Conservation (phyloP, 331 rosid species). For the Arachis monticola region DNA sequence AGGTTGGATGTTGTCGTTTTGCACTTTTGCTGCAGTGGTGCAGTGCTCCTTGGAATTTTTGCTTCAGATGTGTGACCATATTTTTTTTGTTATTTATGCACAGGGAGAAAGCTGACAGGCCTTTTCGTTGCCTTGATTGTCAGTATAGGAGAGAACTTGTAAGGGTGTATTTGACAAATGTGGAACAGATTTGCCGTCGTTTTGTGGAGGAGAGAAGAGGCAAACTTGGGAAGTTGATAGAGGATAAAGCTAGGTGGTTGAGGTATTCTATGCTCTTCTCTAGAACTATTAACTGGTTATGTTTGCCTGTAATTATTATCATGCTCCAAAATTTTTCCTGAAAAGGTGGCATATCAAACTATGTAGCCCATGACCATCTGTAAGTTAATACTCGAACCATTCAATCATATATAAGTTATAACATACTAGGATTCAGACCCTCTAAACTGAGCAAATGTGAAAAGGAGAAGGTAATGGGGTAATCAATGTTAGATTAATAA, state of each 20-base stretch:
- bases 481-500: too few species aligned
- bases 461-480: too few species aligned
- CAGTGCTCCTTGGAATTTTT: constrained; percentile 24
- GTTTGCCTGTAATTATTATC: constrained; percentile 5
- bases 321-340: constrained; percentile 20
- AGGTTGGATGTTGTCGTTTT: background rate
- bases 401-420: background rate
- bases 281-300: constrained; percentile 1
- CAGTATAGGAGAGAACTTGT: constrained; percentile 99
- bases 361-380: constrained; percentile 13
- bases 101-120: constrained; percentile 96
- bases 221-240: constrained; percentile 89
- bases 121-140: constrained; percentile 97
- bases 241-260: constrained; percentile 96
- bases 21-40: background rate
- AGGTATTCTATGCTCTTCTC: constrained; percentile 60
- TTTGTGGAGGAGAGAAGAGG: constrained; percentile 94
- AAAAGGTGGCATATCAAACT: constrained; percentile 3
- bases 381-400: constrained; percentile 20
- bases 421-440: constrained; percentile 7
- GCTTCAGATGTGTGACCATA: constrained; percentile 21
- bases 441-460: background rate
- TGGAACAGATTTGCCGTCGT: constrained; percentile 95
- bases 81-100: constrained; percentile 41
- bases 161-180: constrained; percentile 95